Percentiles rank a stretch among this genome's conserved stretches.
Evolutionary conservation across 495 filamentous ascomycete genomes (phyloP).

Genomic region (Penicillium waksmanii): DNA sequence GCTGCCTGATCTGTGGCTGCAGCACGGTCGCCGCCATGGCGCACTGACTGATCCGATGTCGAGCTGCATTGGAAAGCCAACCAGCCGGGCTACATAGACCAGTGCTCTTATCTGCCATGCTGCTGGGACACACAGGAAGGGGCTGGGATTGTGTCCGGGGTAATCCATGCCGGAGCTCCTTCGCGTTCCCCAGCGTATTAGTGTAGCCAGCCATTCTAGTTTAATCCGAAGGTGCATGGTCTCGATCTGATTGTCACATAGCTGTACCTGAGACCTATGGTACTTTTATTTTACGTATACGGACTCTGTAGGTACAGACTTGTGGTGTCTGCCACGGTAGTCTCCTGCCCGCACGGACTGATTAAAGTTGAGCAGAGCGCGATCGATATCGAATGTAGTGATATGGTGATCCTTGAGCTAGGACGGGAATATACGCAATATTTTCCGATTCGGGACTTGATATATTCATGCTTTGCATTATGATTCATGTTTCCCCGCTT

Average conservation of each 20-base stretch:
- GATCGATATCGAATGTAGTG: background rate
- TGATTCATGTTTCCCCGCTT: background rate
- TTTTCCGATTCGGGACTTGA: background rate
- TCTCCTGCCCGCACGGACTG: background rate
- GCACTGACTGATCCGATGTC: background rate
- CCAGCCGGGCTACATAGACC: slow-evolving; percentile 1
- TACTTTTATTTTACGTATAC: background rate
- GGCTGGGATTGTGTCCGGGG: background rate
- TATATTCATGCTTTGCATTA: background rate
- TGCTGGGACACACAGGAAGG: background rate
- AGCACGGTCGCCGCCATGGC: slow-evolving; percentile 3
- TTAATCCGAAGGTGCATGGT: slow-evolving; percentile 2
- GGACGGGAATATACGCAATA: background rate
- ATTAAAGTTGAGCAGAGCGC: too few relatives aligned
- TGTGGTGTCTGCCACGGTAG: too few relatives aligned
- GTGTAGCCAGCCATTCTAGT: slow-evolving; percentile 2
- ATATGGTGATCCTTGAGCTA: background rate
- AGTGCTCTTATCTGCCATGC: slow-evolving; percentile 6
- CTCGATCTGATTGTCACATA: slow-evolving; percentile 3
- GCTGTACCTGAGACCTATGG: slow-evolving; percentile 3
- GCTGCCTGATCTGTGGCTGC: slow-evolving; percentile 14
- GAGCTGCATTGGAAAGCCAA: slow-evolving; percentile 8
- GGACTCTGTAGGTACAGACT: too few relatives aligned
- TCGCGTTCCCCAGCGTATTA: slow-evolving; percentile 3
- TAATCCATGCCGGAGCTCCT: slow-evolving; percentile 6